Conservation (phyloP, 805 yeast genomes). For the Metahyphopichia silvanorum region DNA sequence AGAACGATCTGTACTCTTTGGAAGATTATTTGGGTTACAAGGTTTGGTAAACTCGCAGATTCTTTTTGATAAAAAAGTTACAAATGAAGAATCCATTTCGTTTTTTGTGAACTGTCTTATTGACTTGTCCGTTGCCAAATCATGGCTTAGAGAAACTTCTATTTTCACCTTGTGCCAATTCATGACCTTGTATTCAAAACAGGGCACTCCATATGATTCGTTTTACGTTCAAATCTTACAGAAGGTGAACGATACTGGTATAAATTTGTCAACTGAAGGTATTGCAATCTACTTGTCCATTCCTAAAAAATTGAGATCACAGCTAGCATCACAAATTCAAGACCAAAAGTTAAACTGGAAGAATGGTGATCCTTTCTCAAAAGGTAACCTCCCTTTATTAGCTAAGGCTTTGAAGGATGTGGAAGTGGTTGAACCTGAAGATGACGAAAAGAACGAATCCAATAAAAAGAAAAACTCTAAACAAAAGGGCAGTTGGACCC, state of each 20-base stretch:
- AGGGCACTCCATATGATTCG: slow-evolving; percentile 14
- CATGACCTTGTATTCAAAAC: slow-evolving; percentile 11
- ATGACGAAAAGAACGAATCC: slow-evolving; percentile 22
- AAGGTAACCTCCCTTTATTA: slow-evolving; percentile 59
- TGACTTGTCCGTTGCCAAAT: slow-evolving; percentile 58
- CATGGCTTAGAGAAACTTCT: slow-evolving; percentile 85
- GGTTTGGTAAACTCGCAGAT: slow-evolving; percentile 52
- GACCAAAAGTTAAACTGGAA: slow-evolving; percentile 52
- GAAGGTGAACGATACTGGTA: slow-evolving; percentile 47
- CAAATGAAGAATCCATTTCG: slow-evolving; percentile 12
- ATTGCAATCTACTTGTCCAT: slow-evolving; percentile 64
- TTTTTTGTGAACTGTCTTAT: slow-evolving; percentile 47
- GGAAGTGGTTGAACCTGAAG: slow-evolving; percentile 35
- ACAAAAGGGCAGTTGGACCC: slow-evolving; percentile 70
- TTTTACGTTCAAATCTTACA: slow-evolving; percentile 32
- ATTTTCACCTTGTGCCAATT: slow-evolving; percentile 66
- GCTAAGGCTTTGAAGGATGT: slow-evolving; percentile 64
- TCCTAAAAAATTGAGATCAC: slow-evolving; percentile 25
- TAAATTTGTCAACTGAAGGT: slow-evolving; percentile 75
- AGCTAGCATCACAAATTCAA: slow-evolving; percentile 5
- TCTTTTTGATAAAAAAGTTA: slow-evolving; percentile 15
- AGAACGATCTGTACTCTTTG: slow-evolving; percentile 76
- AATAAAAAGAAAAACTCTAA: slow-evolving; percentile 27
- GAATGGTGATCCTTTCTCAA: slow-evolving; percentile 67
- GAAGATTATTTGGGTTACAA: slow-evolving; percentile 81